A percentile compares a stretch with the other conserved stretches of the same genome.
Evolutionary conservation across 1,139 yeast genomes (phyloP).

Genomic region (Taphrina flavorubra): DNA sequence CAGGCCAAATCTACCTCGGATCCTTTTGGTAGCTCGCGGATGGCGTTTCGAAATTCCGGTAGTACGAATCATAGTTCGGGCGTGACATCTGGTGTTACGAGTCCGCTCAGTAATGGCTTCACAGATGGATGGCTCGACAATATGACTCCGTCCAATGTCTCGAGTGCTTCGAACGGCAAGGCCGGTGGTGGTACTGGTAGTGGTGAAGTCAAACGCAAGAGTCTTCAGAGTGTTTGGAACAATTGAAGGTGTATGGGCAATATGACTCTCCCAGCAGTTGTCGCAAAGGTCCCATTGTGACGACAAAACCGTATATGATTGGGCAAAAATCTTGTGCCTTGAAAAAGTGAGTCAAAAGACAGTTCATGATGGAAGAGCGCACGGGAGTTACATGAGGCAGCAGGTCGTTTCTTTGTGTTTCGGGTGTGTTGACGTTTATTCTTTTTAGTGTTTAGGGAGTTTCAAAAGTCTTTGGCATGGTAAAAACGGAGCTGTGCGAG

Average conservation of each 20-base stretch:
- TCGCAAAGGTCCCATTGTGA: too few relatives aligned
- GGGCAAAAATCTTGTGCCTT: too few relatives aligned
- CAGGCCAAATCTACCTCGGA: slow-evolving; percentile 10
- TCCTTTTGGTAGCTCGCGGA: slow-evolving; percentile 17
- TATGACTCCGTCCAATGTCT: not conserved
- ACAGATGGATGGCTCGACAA: slow-evolving; percentile 21
- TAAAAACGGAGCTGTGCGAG: slow-evolving; percentile 9
- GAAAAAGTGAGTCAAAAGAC: too few relatives aligned
- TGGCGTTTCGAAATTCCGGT: not conserved
- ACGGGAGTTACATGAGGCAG: not conserved
- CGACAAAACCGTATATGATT: too few relatives aligned
- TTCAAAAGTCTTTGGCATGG: slow-evolving; percentile 2
- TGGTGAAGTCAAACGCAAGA: not conserved
- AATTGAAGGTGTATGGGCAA: not conserved
- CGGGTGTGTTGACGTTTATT: not conserved
- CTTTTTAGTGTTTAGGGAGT: not conserved
- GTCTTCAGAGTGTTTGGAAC: slow-evolving; percentile 27
- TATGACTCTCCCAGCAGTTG: too few relatives aligned
- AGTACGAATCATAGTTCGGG: slow-evolving; percentile 1
- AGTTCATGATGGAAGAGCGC: too few relatives aligned
- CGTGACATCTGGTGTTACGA: slow-evolving; percentile 20
- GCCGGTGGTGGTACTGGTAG: not conserved
- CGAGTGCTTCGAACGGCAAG: too few relatives aligned
- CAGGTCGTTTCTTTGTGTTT: not conserved
- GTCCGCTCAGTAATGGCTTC: slow-evolving; percentile 29